phyloP scores from a whole-genome alignment of 2,329 filamentous ascomycete species.

The Sporothrix sp. region DNA sequence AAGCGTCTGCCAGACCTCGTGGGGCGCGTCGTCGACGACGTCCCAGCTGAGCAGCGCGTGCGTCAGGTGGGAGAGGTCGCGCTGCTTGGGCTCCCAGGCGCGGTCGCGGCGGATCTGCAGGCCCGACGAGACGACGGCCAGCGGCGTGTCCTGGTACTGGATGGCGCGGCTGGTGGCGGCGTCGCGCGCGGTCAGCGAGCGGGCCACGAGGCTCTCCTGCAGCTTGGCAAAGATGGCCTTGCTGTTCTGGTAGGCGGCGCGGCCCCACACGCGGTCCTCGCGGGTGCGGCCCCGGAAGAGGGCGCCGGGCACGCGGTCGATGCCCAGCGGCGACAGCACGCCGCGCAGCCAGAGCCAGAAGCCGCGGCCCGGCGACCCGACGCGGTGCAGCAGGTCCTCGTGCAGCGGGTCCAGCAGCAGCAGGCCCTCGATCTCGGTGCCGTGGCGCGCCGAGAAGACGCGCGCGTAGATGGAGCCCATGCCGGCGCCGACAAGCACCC shows the following conservation, averaged over 20 bases:
- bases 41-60: slow-evolving; percentile 75
- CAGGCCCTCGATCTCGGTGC: slow-evolving; percentile 63
- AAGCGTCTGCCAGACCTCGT: slow-evolving; percentile 72
- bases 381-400: slow-evolving; percentile 65
- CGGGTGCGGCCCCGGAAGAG: slow-evolving; percentile 71
- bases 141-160: slow-evolving; percentile 62
- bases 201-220: slow-evolving; percentile 84
- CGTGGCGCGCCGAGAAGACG: slow-evolving; percentile 80
- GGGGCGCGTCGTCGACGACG: slow-evolving; percentile 72
- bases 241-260: slow-evolving; percentile 65
- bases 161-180: slow-evolving; percentile 69
- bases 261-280: slow-evolving; percentile 77
- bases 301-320: slow-evolving; percentile 70
- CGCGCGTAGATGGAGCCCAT: slow-evolving; percentile 82
- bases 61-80: slow-evolving; percentile 73
- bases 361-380: slow-evolving; percentile 60
- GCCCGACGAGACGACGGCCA: slow-evolving; percentile 77
- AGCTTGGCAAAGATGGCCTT: slow-evolving; percentile 84
- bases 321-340: slow-evolving; percentile 73
- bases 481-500: slow-evolving; percentile 78
- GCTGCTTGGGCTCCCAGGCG: slow-evolving; percentile 75
- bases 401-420: slow-evolving; percentile 83
- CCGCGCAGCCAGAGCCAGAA: slow-evolving; percentile 83
- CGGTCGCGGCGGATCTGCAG: slow-evolving; percentile 54
- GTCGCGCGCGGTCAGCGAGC: slow-evolving; percentile 75